Evolutionary conservation across 176 grass and related monocot genomes (phyloP), one percentile per base, ranked within the genome.

Genomic region (Bromus sterilis): DNA sequence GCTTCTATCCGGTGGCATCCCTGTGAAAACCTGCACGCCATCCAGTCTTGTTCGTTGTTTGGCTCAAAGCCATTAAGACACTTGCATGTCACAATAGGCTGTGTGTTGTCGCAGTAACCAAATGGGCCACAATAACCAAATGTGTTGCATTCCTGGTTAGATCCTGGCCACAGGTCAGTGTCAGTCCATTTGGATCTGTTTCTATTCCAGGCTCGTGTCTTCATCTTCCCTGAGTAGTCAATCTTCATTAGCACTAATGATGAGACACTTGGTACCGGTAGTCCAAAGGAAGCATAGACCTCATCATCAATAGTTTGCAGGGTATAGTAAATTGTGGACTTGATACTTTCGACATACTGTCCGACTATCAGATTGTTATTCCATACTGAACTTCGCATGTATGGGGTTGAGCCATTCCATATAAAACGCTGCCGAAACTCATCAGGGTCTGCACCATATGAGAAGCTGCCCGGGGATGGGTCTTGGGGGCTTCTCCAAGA

Each of bases 21-120:
- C 35, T 75, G 66, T 0, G 75, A 78, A 55, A 69, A 71, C 11
- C 51, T n/a, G 25, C 34, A 14, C 0, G 2, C 14, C 12, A 1
- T 36, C 78, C 78, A 80, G n/a, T 80, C 78, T 15, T 26, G 9
- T 0, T 28, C 78, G 78, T 81, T 69, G 30, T 78, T 46, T 79
- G 82, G 70, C 24, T 85, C 75, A 57, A 88, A 91, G 12, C 89
- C 89, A 23, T 68, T 18, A 7, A 85, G 69, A 33, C 89, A 91
- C 15, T 30, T 66, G 69, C 89, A 91, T 15, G 81, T 68, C 21
- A 6, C 32, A 7, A 43, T 33, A 33, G 55, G 76, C 34, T 78
- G 33, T 11, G 76, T 85, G 30, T 49, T 78, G 43, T 82, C 71
- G 20, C 89, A 91, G 56, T 85, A 73, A 11, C 86, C 86, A 37